Evolutionary conservation across 148 eudicot species (phyloP), one percentile per base, ranked within the genome.

Genomic region (Tetragonia tetragonoides): DNA sequence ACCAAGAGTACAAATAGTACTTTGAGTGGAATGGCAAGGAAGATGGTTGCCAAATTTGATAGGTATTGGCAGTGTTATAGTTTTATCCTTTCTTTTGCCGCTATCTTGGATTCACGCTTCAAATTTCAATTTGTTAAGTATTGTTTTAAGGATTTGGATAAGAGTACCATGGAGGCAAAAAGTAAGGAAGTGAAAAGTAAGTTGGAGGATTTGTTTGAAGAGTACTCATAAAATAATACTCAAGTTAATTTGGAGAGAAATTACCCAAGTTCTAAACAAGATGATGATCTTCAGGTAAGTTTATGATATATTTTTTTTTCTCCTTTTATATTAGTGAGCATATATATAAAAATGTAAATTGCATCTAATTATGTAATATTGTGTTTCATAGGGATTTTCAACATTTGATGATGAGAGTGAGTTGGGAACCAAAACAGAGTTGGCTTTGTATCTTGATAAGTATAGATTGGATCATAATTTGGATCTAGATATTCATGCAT

Each of bases 1-100:
- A 28, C 34, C 34, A 28, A 28, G 34, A 28, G 34, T 28, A 0
- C 34, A 28, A 1, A 28, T 23, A 0, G 56, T 41, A n/a, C 21
- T 0, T 74, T 4, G 44, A 21, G 40, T 11, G 28, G 2, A 5
- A 74, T 74, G 57, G 68, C 54, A 3, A 41, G 5, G 34, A 21
- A 24, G 11, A 61, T 23, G 77, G n/a, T 7, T 67, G 40, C 8
- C 7, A 74, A 74, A 37, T 42, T 57, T 41, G 64, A 73, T 1
- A 39, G 39, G 18, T 59, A 73, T 73, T 73, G 76, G 76, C 34
- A 73, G n/a, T 4, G 10, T 23, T 61, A 73, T 42, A 74, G 56
- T 38, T 40, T 62, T 38, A 23, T 62, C 6, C 40, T 61, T 6
- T 61, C 41, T 4, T 60, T 61, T 74, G 56, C 41, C 2, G 14